Conservation (phyloP, 2,329 filamentous ascomycete species). For the Fusarium camptoceras region DNA sequence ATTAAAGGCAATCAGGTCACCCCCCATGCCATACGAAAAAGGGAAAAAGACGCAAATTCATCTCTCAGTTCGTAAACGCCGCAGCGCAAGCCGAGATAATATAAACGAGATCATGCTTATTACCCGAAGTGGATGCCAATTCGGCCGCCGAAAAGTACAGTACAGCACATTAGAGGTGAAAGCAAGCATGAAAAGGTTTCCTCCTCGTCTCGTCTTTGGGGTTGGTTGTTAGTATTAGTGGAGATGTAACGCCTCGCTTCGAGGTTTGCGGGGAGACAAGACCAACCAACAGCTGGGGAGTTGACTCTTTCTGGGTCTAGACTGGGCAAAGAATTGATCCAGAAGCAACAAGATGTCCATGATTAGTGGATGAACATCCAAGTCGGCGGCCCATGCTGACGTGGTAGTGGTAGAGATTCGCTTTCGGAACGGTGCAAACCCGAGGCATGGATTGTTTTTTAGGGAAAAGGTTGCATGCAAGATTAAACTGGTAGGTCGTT, state of each 20-base stretch:
- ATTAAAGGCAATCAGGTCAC: not conserved
- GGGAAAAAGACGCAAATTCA: slow-evolving; percentile 9
- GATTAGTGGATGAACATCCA: slow-evolving; percentile 26
- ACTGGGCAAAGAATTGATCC: slow-evolving; percentile 17
- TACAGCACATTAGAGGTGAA: not conserved
- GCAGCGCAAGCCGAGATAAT: not conserved
- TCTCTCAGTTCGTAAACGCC: not conserved
- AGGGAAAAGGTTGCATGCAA: slow-evolving; percentile 10
- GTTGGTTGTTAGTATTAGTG: slow-evolving; percentile 21
- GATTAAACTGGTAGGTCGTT: not conserved
- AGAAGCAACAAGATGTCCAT: slow-evolving; percentile 19
- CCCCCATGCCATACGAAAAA: not conserved
- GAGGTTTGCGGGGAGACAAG: slow-evolving; percentile 33
- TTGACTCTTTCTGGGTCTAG: not conserved
- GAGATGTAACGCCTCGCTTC: slow-evolving; percentile 19
- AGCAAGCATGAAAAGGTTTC: not conserved
- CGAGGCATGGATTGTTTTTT: slow-evolving; percentile 18
- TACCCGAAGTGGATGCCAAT: slow-evolving; percentile 24
- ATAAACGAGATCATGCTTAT: slow-evolving; percentile 29
- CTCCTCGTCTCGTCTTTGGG: slow-evolving; percentile 1
- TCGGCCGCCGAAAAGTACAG: slow-evolving; percentile 6
- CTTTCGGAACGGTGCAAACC: slow-evolving; percentile 27
- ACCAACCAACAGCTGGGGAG: not conserved
- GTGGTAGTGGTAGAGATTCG: slow-evolving; percentile 8
- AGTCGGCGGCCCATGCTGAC: slow-evolving; percentile 23